Base-by-base conservation (phyloP, 202 grass and related monocot species). In the Cymbopogon flexuosus region DNA sequence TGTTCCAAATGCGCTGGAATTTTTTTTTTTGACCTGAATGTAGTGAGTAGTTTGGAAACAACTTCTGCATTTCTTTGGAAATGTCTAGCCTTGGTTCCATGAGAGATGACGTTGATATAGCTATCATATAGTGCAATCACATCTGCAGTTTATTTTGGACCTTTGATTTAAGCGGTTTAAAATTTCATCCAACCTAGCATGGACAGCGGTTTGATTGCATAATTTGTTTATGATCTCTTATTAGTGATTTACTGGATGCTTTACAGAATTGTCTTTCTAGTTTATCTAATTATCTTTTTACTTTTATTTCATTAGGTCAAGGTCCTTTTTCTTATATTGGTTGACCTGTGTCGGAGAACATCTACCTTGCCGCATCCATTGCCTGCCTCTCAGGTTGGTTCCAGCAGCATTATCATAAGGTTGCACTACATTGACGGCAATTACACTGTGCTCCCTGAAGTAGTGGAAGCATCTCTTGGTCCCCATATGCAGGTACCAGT, bases 391-490 rank as follows among this genome's bases (percentile, higher is more conserved):
- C 96, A 91, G 80, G 92, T 99, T 89, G 96, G 96, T 52, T 87
- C 96, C 8, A 91, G 65, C 88, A 99, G 93, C 78, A 91, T 99
- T 78, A 99, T 91, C 52, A 99, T 99, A 95, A 90, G 90, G 70
- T 80, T 99, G 75, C 96, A 99, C 66, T 99, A 95, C 82, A 99
- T 99, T 9, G 96, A 99, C 75, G 96, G 96, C 61, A 99, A 86
- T 79, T 95, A 99, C 87, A 99, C 92, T 63, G 96, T 99, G 76
- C 88, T 88, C 24, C 96, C 96, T 65, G 96, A 99, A 85, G 96
- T 99, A 62, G 96, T 99, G 59, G 96, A 99, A 93, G 96, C 90
- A 39, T 94, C 96, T 82, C 90, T 99, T 72, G 90, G 92, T 54
- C 92, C 96, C 37, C 96, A 99, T 81, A 99, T 99, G 96, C 96